Evolutionary conservation across 306 rosid genomes (phyloP).

Genomic region (Vigna radiata): DNA sequence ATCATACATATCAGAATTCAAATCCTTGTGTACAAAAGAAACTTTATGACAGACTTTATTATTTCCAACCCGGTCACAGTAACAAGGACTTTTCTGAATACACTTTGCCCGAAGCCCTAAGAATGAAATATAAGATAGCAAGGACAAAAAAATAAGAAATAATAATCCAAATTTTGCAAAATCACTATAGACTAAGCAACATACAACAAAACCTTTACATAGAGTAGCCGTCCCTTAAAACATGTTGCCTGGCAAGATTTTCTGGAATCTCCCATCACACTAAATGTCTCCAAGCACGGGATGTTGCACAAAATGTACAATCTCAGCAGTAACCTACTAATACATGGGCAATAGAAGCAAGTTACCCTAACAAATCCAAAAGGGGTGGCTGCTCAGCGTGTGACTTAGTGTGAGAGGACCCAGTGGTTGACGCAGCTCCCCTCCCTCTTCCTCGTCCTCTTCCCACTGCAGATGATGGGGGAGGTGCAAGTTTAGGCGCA

Average conservation of each 20-base stretch:
- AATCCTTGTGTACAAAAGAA: conserved; percentile 25
- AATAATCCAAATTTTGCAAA: conserved; percentile 44
- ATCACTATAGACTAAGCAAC: conserved; percentile 58
- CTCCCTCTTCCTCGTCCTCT: conserved; percentile 96
- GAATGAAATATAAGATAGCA: conserved; percentile 49
- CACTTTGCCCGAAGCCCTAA: conserved; percentile 53
- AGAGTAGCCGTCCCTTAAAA: conserved; percentile 47
- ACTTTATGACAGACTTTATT: conserved; percentile 55
- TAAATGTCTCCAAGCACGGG: conserved; percentile 51
- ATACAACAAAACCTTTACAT: conserved; percentile 59
- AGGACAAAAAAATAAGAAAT: conserved; percentile 40
- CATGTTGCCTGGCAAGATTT: conserved; percentile 47
- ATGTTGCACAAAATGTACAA: conserved; percentile 51
- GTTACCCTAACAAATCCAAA: conserved; percentile 81
- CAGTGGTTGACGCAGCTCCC: conserved; percentile 56
- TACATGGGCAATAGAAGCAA: conserved; percentile 32
- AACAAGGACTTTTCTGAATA: conserved; percentile 60
- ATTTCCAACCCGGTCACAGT: conserved; percentile 52
- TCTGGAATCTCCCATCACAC: conserved; percentile 45
- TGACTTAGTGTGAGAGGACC: conserved; percentile 63
- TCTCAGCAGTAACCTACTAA: conserved; percentile 44
- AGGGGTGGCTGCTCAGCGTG: conserved; percentile 75
- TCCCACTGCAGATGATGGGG: conserved; percentile 83
- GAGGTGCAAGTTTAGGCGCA: conserved; percentile 90
- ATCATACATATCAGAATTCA: conserved; percentile 21